These are phyloP conservation scores for Cordyceps militaris DNA, from an alignment of 2,329 filamentous ascomycete genomes.

Conservation along the genomic window DNA sequence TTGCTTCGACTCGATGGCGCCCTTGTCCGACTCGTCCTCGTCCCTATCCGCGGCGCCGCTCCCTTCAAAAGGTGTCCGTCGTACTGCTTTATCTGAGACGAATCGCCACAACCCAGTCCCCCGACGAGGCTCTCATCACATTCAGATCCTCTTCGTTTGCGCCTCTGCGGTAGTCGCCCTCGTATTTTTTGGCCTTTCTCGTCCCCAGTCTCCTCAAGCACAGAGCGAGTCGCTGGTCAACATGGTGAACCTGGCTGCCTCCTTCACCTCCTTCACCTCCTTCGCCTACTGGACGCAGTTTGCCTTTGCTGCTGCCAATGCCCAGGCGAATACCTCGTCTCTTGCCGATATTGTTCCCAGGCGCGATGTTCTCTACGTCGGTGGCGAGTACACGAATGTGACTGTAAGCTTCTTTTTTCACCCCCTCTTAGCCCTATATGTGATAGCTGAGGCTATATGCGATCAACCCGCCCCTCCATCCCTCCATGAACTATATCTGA, in stretches of 20 bases:
- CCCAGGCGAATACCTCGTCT: slow-evolving; percentile 12
- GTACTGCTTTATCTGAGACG: not conserved
- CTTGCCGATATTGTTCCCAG: slow-evolving; percentile 16
- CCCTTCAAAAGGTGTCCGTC: not conserved
- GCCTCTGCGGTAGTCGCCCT: not conserved
- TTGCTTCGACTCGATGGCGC: not conserved
- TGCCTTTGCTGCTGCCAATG: slow-evolving; percentile 13
- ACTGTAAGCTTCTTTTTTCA: slow-evolving; percentile 11
- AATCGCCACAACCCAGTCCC: not conserved
- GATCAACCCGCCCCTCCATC: not conserved
- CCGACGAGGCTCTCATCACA: not conserved
- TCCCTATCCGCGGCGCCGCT: not conserved
- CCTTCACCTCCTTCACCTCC: slow-evolving; percentile 12
- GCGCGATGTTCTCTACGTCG: slow-evolving; percentile 25
- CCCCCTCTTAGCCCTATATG: not conserved
- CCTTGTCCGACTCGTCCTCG: not conserved
- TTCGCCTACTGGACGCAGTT: slow-evolving; percentile 14
- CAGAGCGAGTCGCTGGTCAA: not conserved
- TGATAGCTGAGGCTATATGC: not conserved
- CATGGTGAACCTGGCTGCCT: slow-evolving; percentile 15
- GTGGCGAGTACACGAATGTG: slow-evolving; percentile 21
- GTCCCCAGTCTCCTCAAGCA: not conserved
- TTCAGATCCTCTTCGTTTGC: not conserved
- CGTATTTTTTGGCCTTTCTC: not conserved
- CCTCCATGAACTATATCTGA: not conserved